These are phyloP conservation scores for Vaccinium corymbosum DNA, from an alignment of 148 eudicot genomes.

Conservation along the genomic window DNA sequence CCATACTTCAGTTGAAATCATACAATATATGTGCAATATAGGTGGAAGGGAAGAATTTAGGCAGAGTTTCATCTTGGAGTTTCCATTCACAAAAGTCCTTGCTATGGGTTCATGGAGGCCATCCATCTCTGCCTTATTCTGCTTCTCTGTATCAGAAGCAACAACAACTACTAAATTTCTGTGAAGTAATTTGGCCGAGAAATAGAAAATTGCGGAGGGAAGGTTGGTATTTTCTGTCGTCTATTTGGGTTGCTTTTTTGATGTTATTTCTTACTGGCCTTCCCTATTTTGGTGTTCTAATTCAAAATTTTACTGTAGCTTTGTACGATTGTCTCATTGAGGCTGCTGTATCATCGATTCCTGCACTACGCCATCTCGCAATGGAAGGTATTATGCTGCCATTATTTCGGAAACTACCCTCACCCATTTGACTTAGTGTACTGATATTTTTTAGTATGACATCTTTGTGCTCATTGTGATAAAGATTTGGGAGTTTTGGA, in stretches of 20 bases:
- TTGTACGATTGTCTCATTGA: conserved; percentile 31
- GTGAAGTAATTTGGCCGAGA: conserved; percentile 54
- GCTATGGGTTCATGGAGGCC: conserved; percentile 92
- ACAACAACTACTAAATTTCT: conserved; percentile 49
- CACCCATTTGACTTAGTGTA: background rate
- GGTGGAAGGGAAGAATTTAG: conserved; percentile 41
- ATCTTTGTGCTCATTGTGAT: background rate
- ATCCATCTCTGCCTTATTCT: conserved; percentile 68
- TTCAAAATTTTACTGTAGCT: conserved; percentile 21
- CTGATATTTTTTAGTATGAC: background rate
- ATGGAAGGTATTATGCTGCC: conserved; percentile 53
- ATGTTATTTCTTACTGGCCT: background rate
- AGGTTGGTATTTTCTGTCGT: conserved; percentile 30
- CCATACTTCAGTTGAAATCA: background rate
- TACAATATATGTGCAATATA: conserved; percentile 19
- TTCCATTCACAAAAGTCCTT: conserved; percentile 64
- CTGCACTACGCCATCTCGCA: conserved; percentile 69
- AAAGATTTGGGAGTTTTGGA: background rate
- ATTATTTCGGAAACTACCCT: conserved; percentile 8
- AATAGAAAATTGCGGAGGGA: conserved; percentile 27
- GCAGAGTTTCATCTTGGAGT: conserved; percentile 32
- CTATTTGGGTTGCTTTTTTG: background rate
- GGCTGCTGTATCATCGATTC: conserved; percentile 44
- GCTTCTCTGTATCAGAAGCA: conserved; percentile 60
- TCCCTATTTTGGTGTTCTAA: background rate